Percentiles rank a stretch among this genome's conserved stretches.
phyloP scores from a whole-genome alignment of 1,284 basidiomycete species.

The Cronartium ribicola region DNA sequence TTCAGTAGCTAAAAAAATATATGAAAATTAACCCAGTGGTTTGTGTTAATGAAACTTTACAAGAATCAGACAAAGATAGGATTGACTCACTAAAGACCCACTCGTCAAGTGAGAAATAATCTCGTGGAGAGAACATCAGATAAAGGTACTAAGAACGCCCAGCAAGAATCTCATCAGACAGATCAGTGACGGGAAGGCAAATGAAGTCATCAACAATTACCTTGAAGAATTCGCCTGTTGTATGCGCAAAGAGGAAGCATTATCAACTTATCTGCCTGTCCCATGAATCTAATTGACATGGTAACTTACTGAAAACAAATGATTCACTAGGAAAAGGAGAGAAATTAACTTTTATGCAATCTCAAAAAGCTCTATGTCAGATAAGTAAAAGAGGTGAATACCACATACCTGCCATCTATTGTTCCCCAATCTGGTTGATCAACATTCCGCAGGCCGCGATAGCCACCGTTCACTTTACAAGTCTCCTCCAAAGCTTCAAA shows the following conservation, averaged over 20 bases:
- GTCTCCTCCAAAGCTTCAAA: slow-evolving; percentile 24
- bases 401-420: slow-evolving; percentile 12
- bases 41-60: background rate
- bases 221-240: slow-evolving; percentile 29
- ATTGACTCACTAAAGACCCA: slow-evolving; percentile 35
- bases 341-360: background rate
- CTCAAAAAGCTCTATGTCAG: background rate
- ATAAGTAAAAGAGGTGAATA: background rate
- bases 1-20: background rate
- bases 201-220: background rate
- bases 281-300: background rate
- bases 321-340: slow-evolving; percentile 4
- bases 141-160: slow-evolving; percentile 2
- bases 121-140: slow-evolving; percentile 21
- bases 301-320: slow-evolving; percentile 29
- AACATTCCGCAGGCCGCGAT: background rate
- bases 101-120: slow-evolving; percentile 35
- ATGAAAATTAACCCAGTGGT: background rate
- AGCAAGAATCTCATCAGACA: background rate
- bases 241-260: background rate
- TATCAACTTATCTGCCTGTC: background rate
- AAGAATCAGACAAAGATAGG: background rate
- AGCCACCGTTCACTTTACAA: slow-evolving; percentile 22
- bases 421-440: background rate
- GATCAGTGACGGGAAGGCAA: background rate